Evolutionary conservation across 176 grass and related monocot species (phyloP), one percentile per base, ranked within the genome.

Genomic region (Paspalum notatum): DNA sequence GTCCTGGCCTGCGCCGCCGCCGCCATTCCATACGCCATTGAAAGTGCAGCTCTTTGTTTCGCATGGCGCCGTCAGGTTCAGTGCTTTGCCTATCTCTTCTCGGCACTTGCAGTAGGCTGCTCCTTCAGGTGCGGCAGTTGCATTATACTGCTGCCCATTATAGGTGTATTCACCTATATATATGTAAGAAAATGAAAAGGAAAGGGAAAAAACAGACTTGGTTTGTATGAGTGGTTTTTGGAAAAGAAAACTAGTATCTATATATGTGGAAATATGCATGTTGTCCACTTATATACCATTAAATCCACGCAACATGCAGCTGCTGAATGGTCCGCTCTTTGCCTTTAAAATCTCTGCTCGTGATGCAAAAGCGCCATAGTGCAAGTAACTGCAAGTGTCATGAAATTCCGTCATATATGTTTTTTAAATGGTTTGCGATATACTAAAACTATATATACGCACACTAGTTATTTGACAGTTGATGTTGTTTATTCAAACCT

Each of bases 221-320:
- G 57, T 60, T 60, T 12, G 2, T 32, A 32, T 32, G 3, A 32
- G 11, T 48, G 46, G 9, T 26, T 22, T 22, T 26, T 60, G 4
- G 0, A 13, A 27, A 60, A 2, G 4, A 60, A 27, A 60, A 26
- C 21, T 21, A 12, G 21, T 58, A 4, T 58, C n/a, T 8, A 56
- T 56, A n/a, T 21, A 18, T 56, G 5, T 25, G 9, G 43, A 5
- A 24, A 24, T 25, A 25, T 59, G n/a, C 12, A 13, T 59, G 56
- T 1, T 59, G 48, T 15, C 15, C 1, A 5, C 14, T 16, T 16
- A 16, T 16, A 73, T 92, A 91, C 84, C 92, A 4, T 13, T 54
- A 16, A 84, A 84, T 14, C 89, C 92, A 61, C 86, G 55, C 52
- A 89, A 38, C 37, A 89, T 84, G 83, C 92, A 94, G 4, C 61